These are phyloP conservation scores for Haberlea rhodopensis DNA, from an alignment of 257 asterid genomes.

Conservation along the genomic window DNA sequence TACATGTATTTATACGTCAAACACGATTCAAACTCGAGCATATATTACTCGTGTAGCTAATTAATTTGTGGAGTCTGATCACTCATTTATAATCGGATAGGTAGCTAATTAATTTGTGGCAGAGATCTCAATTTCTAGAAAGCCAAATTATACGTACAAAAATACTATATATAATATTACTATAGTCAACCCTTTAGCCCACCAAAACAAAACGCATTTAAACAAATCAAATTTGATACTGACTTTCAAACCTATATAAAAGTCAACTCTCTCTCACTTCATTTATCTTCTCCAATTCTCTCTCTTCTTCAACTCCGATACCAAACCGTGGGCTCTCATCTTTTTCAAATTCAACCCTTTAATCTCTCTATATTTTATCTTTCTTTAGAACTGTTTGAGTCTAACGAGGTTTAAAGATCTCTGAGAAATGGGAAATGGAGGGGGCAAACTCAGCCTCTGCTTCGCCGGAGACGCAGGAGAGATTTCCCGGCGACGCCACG, in stretches of 20 bases:
- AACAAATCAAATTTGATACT: slow-evolving; percentile 12
- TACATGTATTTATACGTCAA: neutral
- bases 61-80: no score
- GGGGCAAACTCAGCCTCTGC: slow-evolving; percentile 47
- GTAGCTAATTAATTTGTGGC: no score
- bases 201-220: slow-evolving; percentile 33
- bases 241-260: slow-evolving; percentile 7
- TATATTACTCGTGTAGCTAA: no score
- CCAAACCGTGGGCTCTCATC: slow-evolving; percentile 18
- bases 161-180: neutral
- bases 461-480: slow-evolving; percentile 66
- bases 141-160: neutral
- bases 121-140: neutral
- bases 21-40: slow-evolving; percentile 1
- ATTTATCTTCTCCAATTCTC: slow-evolving; percentile 19
- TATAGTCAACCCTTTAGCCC: slow-evolving; percentile 31
- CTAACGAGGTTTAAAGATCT: neutral
- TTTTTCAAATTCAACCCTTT: neutral
- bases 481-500: slow-evolving; percentile 56
- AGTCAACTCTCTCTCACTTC: slow-evolving; percentile 49
- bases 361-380: neutral
- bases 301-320: slow-evolving; percentile 6
- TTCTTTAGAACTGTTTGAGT: neutral
- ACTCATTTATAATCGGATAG: no score
- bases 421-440: slow-evolving; percentile 56